A percentile compares a stretch with the other conserved stretches of the same genome.
These are phyloP conservation scores for Metarhizium humberi DNA, from an alignment of 2,329 filamentous ascomycete species.

Conservation along the genomic window DNA sequence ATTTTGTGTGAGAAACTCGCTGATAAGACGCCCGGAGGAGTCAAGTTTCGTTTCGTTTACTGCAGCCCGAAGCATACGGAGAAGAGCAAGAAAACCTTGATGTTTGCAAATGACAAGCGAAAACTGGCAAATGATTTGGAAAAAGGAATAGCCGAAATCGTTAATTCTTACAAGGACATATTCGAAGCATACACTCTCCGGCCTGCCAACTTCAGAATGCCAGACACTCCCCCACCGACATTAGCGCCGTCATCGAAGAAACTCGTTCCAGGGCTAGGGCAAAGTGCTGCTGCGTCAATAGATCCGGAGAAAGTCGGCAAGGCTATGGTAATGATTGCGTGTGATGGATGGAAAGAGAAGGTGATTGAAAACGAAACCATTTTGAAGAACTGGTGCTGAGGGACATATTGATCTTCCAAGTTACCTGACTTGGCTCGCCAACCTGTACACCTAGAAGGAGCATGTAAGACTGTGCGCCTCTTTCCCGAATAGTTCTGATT, in stretches of 20 bases:
- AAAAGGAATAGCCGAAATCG: conserved; percentile 27
- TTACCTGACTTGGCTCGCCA: not conserved
- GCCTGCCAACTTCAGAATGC: conserved; percentile 22
- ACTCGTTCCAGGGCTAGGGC: conserved; percentile 13
- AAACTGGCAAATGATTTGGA: conserved; percentile 30
- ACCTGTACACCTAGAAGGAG: not conserved
- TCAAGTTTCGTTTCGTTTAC: conserved; percentile 33
- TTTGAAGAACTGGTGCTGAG: conserved; percentile 16
- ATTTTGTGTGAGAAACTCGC: conserved; percentile 34
- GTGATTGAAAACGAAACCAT: conserved; percentile 25
- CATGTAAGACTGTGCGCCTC: not conserved
- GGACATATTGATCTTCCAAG: not conserved
- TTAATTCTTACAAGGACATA: conserved; percentile 19
- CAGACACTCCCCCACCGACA: conserved; percentile 14
- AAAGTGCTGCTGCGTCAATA: conserved; percentile 22
- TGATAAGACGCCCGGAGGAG: conserved; percentile 17
- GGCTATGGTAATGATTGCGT: conserved; percentile 25
- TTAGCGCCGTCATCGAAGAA: conserved; percentile 14
- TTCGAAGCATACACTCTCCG: conserved; percentile 29
- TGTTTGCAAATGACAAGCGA: conserved; percentile 27
- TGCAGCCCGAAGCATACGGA: conserved; percentile 28
- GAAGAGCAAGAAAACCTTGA: conserved; percentile 23
- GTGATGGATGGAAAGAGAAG: conserved; percentile 25
- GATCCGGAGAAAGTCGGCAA: conserved; percentile 24
- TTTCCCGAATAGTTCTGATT: not conserved